phyloP scores from a whole-genome alignment of 2,329 filamentous ascomycete genomes.

The Trichoderma afroharzianum region DNA sequence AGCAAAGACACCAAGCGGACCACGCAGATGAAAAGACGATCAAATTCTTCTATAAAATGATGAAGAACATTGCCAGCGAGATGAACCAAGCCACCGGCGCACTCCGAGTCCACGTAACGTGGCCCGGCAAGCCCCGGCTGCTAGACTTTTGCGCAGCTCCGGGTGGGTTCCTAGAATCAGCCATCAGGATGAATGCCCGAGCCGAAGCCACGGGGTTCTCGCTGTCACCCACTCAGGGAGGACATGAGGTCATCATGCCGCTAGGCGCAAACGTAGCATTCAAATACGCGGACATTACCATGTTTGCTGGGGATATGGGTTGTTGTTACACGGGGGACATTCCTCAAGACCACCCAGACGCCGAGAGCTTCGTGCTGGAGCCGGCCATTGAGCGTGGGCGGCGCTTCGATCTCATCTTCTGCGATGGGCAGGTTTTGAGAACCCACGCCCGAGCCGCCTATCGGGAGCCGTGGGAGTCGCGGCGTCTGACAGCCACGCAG shows the following conservation, averaged over 20 bases:
- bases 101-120: constrained; percentile 25
- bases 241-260: constrained; percentile 36
- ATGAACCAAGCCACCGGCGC: constrained; percentile 20
- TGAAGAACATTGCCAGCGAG: constrained; percentile 7
- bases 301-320: constrained; percentile 47
- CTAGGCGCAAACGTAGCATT: constrained; percentile 19
- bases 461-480: constrained; percentile 34
- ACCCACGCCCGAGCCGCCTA: constrained; percentile 34
- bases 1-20: constrained; percentile 28
- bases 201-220: constrained; percentile 37
- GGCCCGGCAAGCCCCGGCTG: constrained; percentile 28
- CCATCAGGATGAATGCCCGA: constrained; percentile 34
- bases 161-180: constrained; percentile 45
- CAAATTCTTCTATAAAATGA: constrained; percentile 22
- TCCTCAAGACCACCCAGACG: constrained; percentile 30
- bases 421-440: constrained; percentile 45
- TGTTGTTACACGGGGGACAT: constrained; percentile 27
- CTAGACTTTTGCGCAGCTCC: constrained; percentile 57
- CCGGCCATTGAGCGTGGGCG: constrained; percentile 24
- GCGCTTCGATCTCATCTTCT: constrained; percentile 43
- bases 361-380: constrained; percentile 27
- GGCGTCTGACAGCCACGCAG: constrained; percentile 36
- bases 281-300: constrained; percentile 45
- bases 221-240: constrained; percentile 38
- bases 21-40: constrained; percentile 21